Percentiles rank a stretch among this genome's conserved stretches.
Evolutionary conservation across 2,329 filamentous ascomycete genomes (phyloP).

Genomic region (Bimuria novae-zelandiae): DNA sequence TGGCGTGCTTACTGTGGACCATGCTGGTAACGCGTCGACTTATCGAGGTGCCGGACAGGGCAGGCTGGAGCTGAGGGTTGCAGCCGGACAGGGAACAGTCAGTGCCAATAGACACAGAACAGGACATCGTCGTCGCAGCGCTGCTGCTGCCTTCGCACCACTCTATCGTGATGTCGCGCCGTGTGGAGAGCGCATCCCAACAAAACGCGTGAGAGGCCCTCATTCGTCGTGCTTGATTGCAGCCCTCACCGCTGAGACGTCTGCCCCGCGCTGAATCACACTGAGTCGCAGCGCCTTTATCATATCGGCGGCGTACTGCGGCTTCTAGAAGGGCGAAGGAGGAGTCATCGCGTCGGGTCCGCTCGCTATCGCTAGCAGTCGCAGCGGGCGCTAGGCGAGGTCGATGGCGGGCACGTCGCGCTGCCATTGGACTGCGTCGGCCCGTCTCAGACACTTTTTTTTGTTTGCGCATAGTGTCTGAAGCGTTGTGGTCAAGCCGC

Average conservation of each 20-base stretch:
- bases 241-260: not conserved
- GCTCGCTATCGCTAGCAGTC: not conserved
- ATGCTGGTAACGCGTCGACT: too few species aligned
- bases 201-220: not conserved
- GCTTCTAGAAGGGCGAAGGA: not conserved
- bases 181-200: slow-evolving; percentile 2
- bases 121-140: too few species aligned
- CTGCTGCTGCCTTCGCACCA: not conserved
- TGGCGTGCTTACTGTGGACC: slow-evolving; percentile 28
- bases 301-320: not conserved
- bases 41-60: not conserved
- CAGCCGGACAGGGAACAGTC: not conserved
- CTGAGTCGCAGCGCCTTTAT: not conserved
- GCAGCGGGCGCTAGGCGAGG: not conserved
- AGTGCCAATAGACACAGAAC: too few species aligned
- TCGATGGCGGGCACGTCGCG: not conserved
- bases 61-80: not conserved
- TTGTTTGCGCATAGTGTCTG: slow-evolving; percentile 15
- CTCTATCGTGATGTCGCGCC: not conserved
- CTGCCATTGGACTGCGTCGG: slow-evolving; percentile 8
- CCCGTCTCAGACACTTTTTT: slow-evolving; percentile 28
- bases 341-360: not conserved
- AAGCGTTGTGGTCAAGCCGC: slow-evolving; percentile 18
- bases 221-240: not conserved
- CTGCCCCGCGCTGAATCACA: not conserved